Evolutionary conservation across 768 basidiomycete species (phyloP).

Genomic region (Tricholoma saponaceum): DNA sequence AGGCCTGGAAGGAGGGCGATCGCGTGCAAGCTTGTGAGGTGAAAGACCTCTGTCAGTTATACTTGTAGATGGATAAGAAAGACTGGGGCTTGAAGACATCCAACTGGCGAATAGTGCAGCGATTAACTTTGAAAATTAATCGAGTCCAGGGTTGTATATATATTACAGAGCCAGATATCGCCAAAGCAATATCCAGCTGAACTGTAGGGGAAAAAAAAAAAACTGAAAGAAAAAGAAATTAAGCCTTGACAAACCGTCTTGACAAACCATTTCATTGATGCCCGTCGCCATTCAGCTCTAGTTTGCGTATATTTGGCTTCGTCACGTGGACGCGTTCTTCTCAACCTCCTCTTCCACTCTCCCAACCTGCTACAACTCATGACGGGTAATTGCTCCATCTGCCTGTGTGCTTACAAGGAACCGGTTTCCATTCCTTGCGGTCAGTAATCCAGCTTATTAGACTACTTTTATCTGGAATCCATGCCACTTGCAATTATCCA

Average conservation of each 20-base stretch:
- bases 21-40: constrained; percentile 27
- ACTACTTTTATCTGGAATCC: neutral
- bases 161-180: no score
- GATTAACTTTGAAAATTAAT: no score
- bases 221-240: no score
- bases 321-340: neutral
- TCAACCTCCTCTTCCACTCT: neutral
- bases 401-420: constrained; percentile 44
- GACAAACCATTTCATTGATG: no score
- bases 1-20: constrained; percentile 36
- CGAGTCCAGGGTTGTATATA: no score
- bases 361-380: constrained; percentile 9
- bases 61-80: constrained; percentile 8
- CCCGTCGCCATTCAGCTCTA: neutral
- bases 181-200: no score
- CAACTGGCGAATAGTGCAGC: constrained; percentile 17
- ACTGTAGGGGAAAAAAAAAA: constrained; percentile 1
- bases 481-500: constrained; percentile 19
- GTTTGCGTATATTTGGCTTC: constrained; percentile 2
- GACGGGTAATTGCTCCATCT: constrained; percentile 48
- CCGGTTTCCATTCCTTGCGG: constrained; percentile 64
- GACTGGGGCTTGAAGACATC: constrained; percentile 31
- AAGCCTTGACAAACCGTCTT: no score
- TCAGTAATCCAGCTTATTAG: constrained; percentile 23
- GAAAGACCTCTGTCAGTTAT: constrained; percentile 21